phyloP scores from a whole-genome alignment of 1,284 basidiomycete species.

The Microbotryum lychnidis-dioicae region DNA sequence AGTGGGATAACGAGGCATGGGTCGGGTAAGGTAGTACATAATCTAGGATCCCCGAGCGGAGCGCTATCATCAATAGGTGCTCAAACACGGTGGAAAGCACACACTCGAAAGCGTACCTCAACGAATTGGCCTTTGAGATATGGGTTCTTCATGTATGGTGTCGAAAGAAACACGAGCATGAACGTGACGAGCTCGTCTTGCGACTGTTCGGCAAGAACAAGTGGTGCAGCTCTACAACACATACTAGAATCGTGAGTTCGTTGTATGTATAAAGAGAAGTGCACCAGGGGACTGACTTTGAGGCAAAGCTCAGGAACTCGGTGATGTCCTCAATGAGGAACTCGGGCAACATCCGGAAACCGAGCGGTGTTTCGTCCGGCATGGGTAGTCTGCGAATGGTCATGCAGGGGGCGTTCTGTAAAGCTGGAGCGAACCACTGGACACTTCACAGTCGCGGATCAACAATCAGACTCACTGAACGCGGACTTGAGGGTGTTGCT shows the following conservation, averaged over 20 bases:
- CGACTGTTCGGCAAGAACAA: slow-evolving; percentile 65
- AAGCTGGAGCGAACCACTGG: neutral
- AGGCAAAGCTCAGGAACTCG: slow-evolving; percentile 76
- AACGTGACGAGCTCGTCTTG: slow-evolving; percentile 82
- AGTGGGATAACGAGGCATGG: slow-evolving; percentile 48
- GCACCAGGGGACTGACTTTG: slow-evolving; percentile 51
- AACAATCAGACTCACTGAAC: slow-evolving; percentile 52
- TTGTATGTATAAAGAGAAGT: neutral
- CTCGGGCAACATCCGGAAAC: slow-evolving; percentile 85
- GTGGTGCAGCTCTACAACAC: slow-evolving; percentile 56
- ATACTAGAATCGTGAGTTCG: neutral
- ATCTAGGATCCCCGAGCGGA: slow-evolving; percentile 48
- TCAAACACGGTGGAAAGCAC: neutral
- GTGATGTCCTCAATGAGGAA: slow-evolving; percentile 91
- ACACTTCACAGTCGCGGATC: no score
- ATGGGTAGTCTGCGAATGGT: slow-evolving; percentile 60
- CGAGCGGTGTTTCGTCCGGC: slow-evolving; percentile 70
- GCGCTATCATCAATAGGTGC: neutral
- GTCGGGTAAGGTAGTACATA: slow-evolving; percentile 63
- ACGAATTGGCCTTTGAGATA: slow-evolving; percentile 98
- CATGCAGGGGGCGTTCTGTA: neutral
- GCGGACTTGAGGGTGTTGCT: slow-evolving; percentile 61
- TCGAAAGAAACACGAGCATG: slow-evolving; percentile 82
- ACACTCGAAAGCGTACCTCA: slow-evolving; percentile 51
- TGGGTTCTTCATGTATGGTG: slow-evolving; percentile 96